Percentiles rank a stretch among this genome's conserved stretches.
Evolutionary conservation across 2,329 filamentous ascomycete genomes (phyloP).

Genomic region (Nemania diffusa): DNA sequence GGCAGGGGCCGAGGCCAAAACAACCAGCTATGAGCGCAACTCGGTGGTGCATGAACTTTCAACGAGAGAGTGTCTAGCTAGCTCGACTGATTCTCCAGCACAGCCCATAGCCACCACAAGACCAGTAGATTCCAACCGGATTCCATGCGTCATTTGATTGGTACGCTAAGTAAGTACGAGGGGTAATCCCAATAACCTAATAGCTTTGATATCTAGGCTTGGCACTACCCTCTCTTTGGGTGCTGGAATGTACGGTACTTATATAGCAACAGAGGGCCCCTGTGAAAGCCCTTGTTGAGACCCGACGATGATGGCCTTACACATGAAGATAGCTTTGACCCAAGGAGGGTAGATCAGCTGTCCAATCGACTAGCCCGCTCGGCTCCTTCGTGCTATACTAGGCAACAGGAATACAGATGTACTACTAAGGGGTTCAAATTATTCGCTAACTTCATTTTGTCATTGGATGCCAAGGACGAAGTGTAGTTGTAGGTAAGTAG

Average conservation of each 20-base stretch:
- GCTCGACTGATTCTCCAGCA: neutral
- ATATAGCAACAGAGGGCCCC: neutral
- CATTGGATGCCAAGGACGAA: neutral
- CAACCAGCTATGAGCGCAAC: neutral
- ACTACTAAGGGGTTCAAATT: neutral
- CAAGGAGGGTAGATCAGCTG: neutral
- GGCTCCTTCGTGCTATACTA: conserved; percentile 1
- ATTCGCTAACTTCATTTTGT: neutral
- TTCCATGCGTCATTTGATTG: neutral
- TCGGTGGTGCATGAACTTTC: neutral
- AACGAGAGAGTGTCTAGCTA: neutral
- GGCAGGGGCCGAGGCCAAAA: neutral
- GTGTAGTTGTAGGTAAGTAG: neutral
- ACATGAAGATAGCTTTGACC: neutral
- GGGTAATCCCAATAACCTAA: neutral
- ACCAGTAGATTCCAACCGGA: neutral
- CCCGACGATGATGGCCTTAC: neutral
- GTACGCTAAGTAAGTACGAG: neutral
- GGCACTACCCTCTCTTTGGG: neutral
- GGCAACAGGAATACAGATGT: neutral
- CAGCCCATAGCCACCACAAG: neutral
- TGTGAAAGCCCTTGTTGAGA: neutral
- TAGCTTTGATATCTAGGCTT: neutral
- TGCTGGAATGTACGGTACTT: conserved; percentile 6
- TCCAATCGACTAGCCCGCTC: neutral